These are phyloP conservation scores for Chloranthus sessilifolius DNA, from an alignment of 164 flowering plant species.

Conservation along the genomic window DNA sequence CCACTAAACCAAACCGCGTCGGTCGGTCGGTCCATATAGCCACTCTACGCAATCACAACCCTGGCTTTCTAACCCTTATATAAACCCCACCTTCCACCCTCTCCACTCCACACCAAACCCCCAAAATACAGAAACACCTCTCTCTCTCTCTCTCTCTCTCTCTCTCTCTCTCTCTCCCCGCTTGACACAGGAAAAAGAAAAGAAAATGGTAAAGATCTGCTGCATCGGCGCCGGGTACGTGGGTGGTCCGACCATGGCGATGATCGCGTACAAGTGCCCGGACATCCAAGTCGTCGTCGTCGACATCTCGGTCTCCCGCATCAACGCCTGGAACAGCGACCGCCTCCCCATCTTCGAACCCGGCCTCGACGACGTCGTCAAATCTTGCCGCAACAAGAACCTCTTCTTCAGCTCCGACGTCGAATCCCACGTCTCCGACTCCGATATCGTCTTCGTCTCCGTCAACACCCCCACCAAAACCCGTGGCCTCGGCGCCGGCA, in stretches of 20 bases:
- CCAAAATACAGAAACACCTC: too few relatives aligned
- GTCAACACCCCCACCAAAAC: constrained; percentile 26
- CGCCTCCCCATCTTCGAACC: constrained; percentile 25
- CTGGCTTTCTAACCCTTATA: too few relatives aligned
- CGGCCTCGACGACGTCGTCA: constrained; percentile 20
- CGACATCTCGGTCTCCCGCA: constrained; percentile 20
- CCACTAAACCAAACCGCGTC: too few relatives aligned
- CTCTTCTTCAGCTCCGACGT: constrained; percentile 22
- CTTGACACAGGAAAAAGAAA: background rate
- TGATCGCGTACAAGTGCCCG: constrained; percentile 22
- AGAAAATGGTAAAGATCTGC: constrained; percentile 17
- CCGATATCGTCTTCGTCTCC: constrained; percentile 22
- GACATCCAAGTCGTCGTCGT: constrained; percentile 19
- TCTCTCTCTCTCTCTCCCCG: background rate
- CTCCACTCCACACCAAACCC: too few relatives aligned
- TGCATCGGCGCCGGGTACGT: constrained; percentile 25
- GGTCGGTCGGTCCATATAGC: too few relatives aligned
- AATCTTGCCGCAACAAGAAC: constrained; percentile 16
- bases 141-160: too few relatives aligned
- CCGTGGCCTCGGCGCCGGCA: constrained; percentile 24
- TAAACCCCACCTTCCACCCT: too few relatives aligned
- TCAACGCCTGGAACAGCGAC: constrained; percentile 23
- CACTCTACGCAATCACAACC: too few relatives aligned
- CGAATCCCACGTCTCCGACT: constrained; percentile 16
- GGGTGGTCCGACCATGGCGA: constrained; percentile 25